A percentile compares a stretch with the other conserved stretches of the same genome.
These are phyloP conservation scores for Huntiella omanensis DNA, from an alignment of 2,329 filamentous ascomycete genomes.

Conservation along the genomic window DNA sequence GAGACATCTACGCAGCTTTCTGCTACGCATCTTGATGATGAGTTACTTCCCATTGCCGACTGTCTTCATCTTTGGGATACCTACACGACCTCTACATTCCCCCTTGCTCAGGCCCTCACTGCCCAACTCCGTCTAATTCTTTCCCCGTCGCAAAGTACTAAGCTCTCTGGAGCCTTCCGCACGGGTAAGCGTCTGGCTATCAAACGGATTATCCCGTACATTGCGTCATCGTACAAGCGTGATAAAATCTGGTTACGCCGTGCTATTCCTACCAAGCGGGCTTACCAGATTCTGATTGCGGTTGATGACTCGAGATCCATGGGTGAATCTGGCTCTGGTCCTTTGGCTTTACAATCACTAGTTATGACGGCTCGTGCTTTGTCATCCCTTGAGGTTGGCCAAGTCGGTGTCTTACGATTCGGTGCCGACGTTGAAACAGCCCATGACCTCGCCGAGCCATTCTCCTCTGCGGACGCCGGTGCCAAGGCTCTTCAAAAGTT, in stretches of 20 bases:
- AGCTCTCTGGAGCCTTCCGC: conserved; percentile 88
- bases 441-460: conserved; percentile 66
- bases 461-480: conserved; percentile 33
- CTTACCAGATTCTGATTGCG: conserved; percentile 92
- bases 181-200: conserved; percentile 98
- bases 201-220: conserved; percentile 98
- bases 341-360: conserved; percentile 80
- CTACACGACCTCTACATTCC: conserved; percentile 69
- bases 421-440: conserved; percentile 68
- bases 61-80: conserved; percentile 64
- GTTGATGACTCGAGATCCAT: conserved; percentile 93
- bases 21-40: conserved; percentile 47
- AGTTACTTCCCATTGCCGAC: conserved; percentile 30
- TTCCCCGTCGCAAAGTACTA: conserved; percentile 82
- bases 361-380: conserved; percentile 78
- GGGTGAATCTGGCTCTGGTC: conserved; percentile 58
- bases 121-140: conserved; percentile 93
- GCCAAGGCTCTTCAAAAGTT: conserved; percentile 35
- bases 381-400: conserved; percentile 82
- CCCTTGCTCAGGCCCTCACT: conserved; percentile 72
- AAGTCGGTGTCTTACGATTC: conserved; percentile 82
- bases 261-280: conserved; percentile 74
- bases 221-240: conserved; percentile 92
- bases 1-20: conserved; percentile 46
- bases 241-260: conserved; percentile 99